A percentile compares a stretch with the other conserved stretches of the same genome.
These are phyloP conservation scores for Antrodiella citrinella DNA, from an alignment of 768 basidiomycete genomes.

Conservation along the genomic window DNA sequence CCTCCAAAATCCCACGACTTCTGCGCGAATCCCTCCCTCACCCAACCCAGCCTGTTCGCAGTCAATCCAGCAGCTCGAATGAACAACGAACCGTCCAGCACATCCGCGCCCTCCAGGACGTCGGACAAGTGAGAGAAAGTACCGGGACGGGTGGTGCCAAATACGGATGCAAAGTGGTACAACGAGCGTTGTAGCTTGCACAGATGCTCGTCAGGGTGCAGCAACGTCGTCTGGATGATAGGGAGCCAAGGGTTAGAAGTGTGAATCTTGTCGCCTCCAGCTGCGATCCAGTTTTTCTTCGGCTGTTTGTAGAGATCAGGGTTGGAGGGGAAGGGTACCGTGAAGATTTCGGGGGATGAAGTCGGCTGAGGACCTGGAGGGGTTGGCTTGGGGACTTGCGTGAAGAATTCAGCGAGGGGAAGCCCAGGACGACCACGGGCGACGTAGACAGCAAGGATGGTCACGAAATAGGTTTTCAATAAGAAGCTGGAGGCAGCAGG, in stretches of 20 bases:
- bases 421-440: conserved; percentile 46
- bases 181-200: conserved; percentile 44
- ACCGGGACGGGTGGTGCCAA: conserved; percentile 31
- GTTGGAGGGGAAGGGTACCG: conserved; percentile 6
- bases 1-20: conserved; percentile 5
- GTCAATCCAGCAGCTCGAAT: conserved; percentile 48
- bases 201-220: conserved; percentile 53
- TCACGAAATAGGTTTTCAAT: conserved; percentile 49
- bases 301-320: too few species aligned
- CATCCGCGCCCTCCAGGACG: conserved; percentile 37
- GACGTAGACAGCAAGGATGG: conserved; percentile 45
- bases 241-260: conserved; percentile 54
- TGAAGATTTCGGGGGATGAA: conserved; percentile 19
- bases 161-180: conserved; percentile 35
- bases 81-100: conserved; percentile 58
- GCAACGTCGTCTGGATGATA: conserved; percentile 42
- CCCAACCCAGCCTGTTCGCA: conserved; percentile 24
- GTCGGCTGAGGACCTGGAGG: conserved; percentile 18
- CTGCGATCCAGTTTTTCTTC: background rate
- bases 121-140: conserved; percentile 17
- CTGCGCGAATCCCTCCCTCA: conserved; percentile 7
- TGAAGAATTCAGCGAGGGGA: conserved; percentile 44
- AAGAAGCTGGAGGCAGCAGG: conserved; percentile 40
- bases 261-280: background rate
- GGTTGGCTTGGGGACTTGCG: conserved; percentile 10